Conservation (phyloP, 768 basidiomycete species). For the Erythrobasidium yunnanense region DNA sequence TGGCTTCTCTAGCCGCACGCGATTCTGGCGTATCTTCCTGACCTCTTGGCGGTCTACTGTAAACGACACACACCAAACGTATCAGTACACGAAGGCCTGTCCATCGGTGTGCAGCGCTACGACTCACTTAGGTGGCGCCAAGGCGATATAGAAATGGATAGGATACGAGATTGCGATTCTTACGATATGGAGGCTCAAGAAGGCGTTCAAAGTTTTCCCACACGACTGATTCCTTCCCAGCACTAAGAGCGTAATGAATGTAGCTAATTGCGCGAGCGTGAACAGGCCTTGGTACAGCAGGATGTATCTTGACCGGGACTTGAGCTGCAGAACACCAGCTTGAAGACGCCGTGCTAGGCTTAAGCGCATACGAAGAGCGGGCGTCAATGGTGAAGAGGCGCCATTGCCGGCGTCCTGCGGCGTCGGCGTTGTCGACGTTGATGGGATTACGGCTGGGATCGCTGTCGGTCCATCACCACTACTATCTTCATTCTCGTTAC, state of each 20-base stretch:
- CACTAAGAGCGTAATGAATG: constrained; percentile 31
- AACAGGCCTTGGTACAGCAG: constrained; percentile 9
- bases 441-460: background rate
- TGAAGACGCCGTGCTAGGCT: background rate
- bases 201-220: constrained; percentile 29
- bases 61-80: no score
- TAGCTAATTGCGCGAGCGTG: constrained; percentile 28
- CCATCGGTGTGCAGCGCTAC: background rate
- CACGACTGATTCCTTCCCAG: constrained; percentile 21
- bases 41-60: constrained; percentile 5
- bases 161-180: constrained; percentile 31
- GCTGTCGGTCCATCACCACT: background rate
- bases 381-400: background rate
- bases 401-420: background rate
- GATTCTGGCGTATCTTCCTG: constrained; percentile 1
- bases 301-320: background rate
- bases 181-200: constrained; percentile 30
- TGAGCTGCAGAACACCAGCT: constrained; percentile 11
- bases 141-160: constrained; percentile 15
- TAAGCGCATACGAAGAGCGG: constrained; percentile 14
- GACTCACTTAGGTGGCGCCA: constrained; percentile 24
- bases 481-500: background rate
- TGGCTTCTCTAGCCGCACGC: constrained; percentile 1
- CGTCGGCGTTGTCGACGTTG: no score
- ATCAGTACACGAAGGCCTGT: no score